phyloP scores from a whole-genome alignment of 2,329 filamentous ascomycete species.

The Penicillium sp. region DNA sequence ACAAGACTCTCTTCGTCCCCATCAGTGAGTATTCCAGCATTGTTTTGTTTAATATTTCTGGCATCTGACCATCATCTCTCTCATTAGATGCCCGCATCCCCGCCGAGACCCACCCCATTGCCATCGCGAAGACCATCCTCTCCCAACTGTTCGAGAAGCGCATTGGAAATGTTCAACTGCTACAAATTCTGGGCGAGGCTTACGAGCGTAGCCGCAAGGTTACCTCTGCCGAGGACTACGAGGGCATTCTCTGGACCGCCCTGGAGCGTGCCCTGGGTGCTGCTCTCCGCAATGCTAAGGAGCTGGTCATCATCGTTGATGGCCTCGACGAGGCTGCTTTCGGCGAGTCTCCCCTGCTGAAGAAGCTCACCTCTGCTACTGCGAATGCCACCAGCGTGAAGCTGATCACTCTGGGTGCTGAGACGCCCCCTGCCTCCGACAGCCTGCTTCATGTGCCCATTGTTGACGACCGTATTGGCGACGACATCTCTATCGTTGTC shows the following conservation, averaged over 20 bases:
- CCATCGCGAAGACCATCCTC: slow-evolving; percentile 42
- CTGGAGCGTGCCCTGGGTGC: slow-evolving; percentile 35
- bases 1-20: slow-evolving; percentile 41
- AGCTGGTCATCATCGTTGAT: slow-evolving; percentile 45
- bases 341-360: slow-evolving; percentile 33
- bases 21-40: slow-evolving; percentile 34
- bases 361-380: slow-evolving; percentile 31
- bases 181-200: slow-evolving; percentile 39
- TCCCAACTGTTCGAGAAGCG: slow-evolving; percentile 43
- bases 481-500: slow-evolving; percentile 42
- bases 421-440: slow-evolving; percentile 18
- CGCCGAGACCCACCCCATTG: slow-evolving; percentile 33
- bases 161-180: slow-evolving; percentile 45
- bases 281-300: slow-evolving; percentile 35
- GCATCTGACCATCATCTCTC: not conserved
- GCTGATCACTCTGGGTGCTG: slow-evolving; percentile 36
- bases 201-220: slow-evolving; percentile 31
- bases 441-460: slow-evolving; percentile 30
- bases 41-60: not conserved
- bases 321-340: slow-evolving; percentile 42
- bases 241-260: slow-evolving; percentile 42
- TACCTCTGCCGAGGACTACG: slow-evolving; percentile 33
- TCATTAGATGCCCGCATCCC: slow-evolving; percentile 36
- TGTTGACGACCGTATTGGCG: slow-evolving; percentile 38
- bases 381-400: slow-evolving; percentile 30